Evolutionary conservation across 805 yeast genomes (phyloP).

Genomic region (Teunomyces stri): DNA sequence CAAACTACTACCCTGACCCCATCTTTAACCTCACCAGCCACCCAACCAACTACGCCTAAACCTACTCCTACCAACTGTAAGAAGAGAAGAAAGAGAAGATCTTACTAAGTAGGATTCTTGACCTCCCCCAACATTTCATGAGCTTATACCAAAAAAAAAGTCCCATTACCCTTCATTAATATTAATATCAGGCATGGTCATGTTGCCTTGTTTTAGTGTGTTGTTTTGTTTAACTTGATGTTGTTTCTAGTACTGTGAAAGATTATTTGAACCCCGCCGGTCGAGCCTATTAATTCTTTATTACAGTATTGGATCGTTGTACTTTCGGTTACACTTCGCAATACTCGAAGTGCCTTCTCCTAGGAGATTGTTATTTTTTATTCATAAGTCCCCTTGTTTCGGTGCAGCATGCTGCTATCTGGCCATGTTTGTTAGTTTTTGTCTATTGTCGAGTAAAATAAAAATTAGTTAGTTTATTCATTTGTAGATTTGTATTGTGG

Average conservation of each 20-base stretch:
- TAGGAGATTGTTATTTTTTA: not conserved
- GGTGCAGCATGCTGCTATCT: conserved; percentile 2
- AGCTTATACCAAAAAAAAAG: not conserved
- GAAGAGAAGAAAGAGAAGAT: conserved; percentile 27
- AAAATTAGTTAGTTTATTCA: not conserved
- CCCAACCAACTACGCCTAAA: conserved; percentile 14
- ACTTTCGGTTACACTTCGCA: not conserved
- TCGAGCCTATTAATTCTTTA: not conserved
- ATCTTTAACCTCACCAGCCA: conserved; percentile 9
- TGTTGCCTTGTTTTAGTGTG: not conserved
- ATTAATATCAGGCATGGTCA: conserved; percentile 1
- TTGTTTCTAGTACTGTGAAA: not conserved
- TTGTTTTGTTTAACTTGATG: not conserved
- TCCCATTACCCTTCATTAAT: conserved; percentile 1
- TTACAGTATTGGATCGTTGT: not conserved
- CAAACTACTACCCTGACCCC: conserved; percentile 22
- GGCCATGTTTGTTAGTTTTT: not conserved
- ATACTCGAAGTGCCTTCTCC: not conserved
- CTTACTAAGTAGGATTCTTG: conserved; percentile 15
- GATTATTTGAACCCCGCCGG: not conserved
- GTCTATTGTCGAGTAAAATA: not conserved
- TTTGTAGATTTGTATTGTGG: no score
- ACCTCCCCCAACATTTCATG: not conserved
- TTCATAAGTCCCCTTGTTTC: not conserved
- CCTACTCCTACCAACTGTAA: conserved; percentile 5